A percentile compares a stretch with the other conserved stretches of the same genome.
phyloP scores from a whole-genome alignment of 2,329 filamentous ascomycete species.

The Pleomassaria siparia region DNA sequence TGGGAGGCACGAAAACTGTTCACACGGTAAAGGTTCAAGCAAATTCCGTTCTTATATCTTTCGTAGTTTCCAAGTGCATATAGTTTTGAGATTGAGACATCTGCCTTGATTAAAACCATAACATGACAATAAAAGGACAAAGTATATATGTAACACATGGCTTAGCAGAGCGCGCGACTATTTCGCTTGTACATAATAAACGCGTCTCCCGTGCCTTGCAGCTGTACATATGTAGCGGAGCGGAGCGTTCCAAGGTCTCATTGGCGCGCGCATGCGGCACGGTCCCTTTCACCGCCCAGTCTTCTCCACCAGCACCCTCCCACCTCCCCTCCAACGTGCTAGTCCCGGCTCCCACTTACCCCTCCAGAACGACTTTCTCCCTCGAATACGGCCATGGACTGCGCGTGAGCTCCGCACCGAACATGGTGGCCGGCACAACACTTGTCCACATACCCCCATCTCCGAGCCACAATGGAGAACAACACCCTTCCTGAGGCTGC shows the following conservation, averaged over 20 bases:
- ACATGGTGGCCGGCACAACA: slow-evolving; percentile 27
- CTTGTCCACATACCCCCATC: slow-evolving; percentile 14
- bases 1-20: slow-evolving; percentile 13
- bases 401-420: slow-evolving; percentile 20
- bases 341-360: not conserved
- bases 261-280: slow-evolving; percentile 4
- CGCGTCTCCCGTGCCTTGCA: no score
- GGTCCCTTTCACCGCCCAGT: slow-evolving; percentile 7
- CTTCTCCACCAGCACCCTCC: not conserved
- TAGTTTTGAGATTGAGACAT: slow-evolving; percentile 6
- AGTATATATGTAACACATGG: no score
- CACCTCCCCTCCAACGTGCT: not conserved
- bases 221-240: no score
- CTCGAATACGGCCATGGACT: slow-evolving; percentile 15
- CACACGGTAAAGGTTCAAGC: slow-evolving; percentile 11
- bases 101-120: not conserved
- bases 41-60: slow-evolving; percentile 11
- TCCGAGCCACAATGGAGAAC: slow-evolving; percentile 28
- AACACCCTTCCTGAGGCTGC: slow-evolving; percentile 26
- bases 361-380: not conserved
- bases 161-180: no score
- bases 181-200: no score
- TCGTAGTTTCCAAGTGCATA: slow-evolving; percentile 17
- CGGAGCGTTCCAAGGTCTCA: not conserved
- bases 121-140: not conserved